Conservation (phyloP, 2,329 filamentous ascomycete genomes). For the Cercospora sp. region DNA sequence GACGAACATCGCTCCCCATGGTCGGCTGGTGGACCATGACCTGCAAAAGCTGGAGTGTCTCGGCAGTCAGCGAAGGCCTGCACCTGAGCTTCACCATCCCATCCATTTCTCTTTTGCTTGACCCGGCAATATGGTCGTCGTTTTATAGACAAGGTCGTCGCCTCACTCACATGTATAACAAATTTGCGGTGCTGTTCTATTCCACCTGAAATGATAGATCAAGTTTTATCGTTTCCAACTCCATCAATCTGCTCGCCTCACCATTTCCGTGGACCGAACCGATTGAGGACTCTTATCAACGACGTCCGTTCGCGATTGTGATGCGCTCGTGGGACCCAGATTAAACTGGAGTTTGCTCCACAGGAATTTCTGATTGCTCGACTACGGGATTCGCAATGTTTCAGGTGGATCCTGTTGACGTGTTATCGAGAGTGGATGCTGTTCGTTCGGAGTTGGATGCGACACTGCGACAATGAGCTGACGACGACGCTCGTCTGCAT, state of each 20-base stretch:
- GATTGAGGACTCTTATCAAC: background rate
- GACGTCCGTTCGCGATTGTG: background rate
- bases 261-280: background rate
- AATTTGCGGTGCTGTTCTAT: background rate
- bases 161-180: background rate
- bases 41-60: slow-evolving; percentile 14
- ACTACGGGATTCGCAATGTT: background rate
- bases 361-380: background rate
- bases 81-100: slow-evolving; percentile 4
- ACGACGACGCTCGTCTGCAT: background rate
- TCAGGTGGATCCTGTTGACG: background rate
- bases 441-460: background rate
- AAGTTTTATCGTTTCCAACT: background rate
- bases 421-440: background rate
- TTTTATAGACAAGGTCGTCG: slow-evolving; percentile 3
- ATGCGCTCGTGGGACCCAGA: background rate
- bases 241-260: background rate
- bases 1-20: slow-evolving; percentile 8
- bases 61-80: slow-evolving; percentile 13
- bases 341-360: background rate
- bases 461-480: background rate
- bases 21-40: slow-evolving; percentile 8
- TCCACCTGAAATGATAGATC: background rate
- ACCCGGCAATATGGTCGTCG: slow-evolving; percentile 4
- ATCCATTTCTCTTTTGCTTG: background rate